These are phyloP conservation scores for Aspergillus quadricinctus DNA, from an alignment of 2,329 filamentous ascomycete species.

Conservation along the genomic window DNA sequence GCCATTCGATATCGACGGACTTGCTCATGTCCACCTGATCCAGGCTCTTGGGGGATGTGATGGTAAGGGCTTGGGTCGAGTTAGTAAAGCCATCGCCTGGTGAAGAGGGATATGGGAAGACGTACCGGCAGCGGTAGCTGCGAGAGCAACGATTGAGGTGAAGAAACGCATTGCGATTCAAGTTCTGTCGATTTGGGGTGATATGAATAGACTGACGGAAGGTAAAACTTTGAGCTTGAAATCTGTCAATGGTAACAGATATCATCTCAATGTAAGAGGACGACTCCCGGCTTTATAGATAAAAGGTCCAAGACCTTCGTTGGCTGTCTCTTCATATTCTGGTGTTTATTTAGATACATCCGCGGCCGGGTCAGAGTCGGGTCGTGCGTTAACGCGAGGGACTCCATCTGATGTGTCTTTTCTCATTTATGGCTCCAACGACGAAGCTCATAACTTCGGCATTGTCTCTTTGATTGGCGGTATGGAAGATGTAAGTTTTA, in stretches of 20 bases:
- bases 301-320: background rate
- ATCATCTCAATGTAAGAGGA: background rate
- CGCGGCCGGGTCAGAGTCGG: background rate
- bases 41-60: conserved; percentile 32
- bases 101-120: background rate
- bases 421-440: background rate
- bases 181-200: background rate
- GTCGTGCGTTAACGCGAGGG: background rate
- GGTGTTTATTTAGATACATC: background rate
- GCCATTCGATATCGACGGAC: conserved; percentile 38
- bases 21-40: conserved; percentile 28
- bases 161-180: conserved; percentile 25
- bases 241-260: background rate
- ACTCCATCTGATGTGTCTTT: background rate
- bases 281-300: background rate
- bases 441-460: background rate
- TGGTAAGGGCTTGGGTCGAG: conserved; percentile 24
- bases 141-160: conserved; percentile 23
- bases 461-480: background rate
- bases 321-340: background rate
- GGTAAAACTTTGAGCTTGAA: background rate
- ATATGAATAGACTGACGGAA: background rate
- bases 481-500: background rate
- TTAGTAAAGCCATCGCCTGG: background rate
- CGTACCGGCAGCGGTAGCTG: conserved; percentile 26